Evolutionary conservation across 2,329 filamentous ascomycete genomes (phyloP), one percentile per base, ranked within the genome.

Genomic region (Dactylellina leptospora): DNA sequence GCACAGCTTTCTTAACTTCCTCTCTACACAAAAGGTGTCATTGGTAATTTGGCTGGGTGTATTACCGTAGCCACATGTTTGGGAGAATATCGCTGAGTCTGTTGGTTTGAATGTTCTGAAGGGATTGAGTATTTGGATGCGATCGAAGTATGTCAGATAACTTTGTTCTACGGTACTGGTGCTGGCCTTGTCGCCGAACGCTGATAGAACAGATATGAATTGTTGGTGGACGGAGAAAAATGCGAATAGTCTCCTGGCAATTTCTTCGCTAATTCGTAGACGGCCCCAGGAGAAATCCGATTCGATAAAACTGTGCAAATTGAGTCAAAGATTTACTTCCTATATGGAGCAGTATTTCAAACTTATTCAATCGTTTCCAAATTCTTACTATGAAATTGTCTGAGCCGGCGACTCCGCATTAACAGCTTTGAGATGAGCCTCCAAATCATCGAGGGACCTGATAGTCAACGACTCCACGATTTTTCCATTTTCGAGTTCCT

Each of bases 81-180:
- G 58, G 3, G 66, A 27, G 22, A 63, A 71, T 44, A 71, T 58
- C 3, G 50, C 53, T 0, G 66, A 71, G 22, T 63, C 58, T 0
- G 33, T 22, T n/a, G 40, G 53, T 16, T 40, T 45, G 13, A 70
- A 51, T 0, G 64, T 63, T 20, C 66, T 45, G 40, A 71, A 71
- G 1, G 66, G 66, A 36, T 71, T 59, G n/a, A 71, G 28, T 3
- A 63, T 58, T 59, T 63, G 58, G 3, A 71, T 71, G 18, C 66
- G 50, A 27, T 71, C 66, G 28, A 71, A 71, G 25, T 71, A 71
- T 2, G 66, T 63, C 13, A 71, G 45, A n/a, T 71, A 71, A 18
- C 56, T 63, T 27, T 71, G 58, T 38, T 71, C 66, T 1, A 58
- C 56, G 3, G 66, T 53, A n/a, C 36, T 54, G 20, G 22, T 63